Evolutionary conservation across 208 protist genomes (phyloP).

Genomic region (Tritrichomonas musculus): DNA sequence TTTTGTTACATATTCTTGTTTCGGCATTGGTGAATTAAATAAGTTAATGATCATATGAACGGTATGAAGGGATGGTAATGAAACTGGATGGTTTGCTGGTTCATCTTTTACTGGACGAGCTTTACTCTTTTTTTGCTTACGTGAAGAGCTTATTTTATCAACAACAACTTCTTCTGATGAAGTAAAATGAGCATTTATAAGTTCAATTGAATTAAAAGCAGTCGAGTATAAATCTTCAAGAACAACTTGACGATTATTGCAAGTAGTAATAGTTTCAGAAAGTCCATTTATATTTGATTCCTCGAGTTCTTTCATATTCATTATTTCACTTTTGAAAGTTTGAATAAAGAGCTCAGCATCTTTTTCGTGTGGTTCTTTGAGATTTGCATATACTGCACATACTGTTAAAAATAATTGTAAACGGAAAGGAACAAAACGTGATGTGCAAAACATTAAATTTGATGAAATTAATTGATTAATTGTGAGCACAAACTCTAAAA

Average conservation of each 20-base stretch:
- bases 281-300: constrained; percentile 27
- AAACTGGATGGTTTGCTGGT: not conserved
- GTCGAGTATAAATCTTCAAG: not conserved
- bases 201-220: not conserved
- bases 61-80: not conserved
- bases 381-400: not conserved
- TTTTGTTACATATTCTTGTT: not conserved
- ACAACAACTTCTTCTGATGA: not conserved
- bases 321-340: constrained; percentile 26
- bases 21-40: not conserved
- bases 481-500: not conserved
- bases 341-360: not conserved
- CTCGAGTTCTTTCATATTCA: not conserved
- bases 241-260: not conserved
- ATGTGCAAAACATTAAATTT: not conserved
- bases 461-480: not conserved
- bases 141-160: not conserved
- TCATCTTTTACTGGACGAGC: not conserved
- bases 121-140: not conserved
- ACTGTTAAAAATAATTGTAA: not conserved
- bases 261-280: not conserved
- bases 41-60: constrained; percentile 16
- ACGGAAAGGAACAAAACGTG: not conserved
- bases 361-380: not conserved
- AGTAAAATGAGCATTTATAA: not conserved